These are phyloP conservation scores for Phytophthora sojae DNA, from an alignment of 352 stramenopile genomes.

Conservation along the genomic window DNA sequence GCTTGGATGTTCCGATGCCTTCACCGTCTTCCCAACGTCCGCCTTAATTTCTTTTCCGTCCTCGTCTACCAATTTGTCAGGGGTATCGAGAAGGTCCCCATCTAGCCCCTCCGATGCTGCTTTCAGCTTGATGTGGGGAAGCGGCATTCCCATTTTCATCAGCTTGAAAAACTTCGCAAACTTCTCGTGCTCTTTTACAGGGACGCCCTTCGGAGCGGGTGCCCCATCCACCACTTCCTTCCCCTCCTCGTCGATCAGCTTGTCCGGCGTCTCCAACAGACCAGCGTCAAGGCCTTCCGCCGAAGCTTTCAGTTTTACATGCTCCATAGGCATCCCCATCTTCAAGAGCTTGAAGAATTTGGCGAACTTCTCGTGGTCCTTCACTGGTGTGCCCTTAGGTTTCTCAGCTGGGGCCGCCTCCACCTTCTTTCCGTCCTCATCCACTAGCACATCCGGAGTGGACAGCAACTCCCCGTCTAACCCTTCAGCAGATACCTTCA, in stretches of 20 bases:
- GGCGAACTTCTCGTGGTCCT: slow-evolving; percentile 92
- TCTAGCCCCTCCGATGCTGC: slow-evolving; percentile 71
- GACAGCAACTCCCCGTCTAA: slow-evolving; percentile 58
- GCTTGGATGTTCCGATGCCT: slow-evolving; percentile 82
- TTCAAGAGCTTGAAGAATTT: slow-evolving; percentile 96
- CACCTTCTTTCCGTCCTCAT: slow-evolving; percentile 58
- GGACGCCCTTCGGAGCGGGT: slow-evolving; percentile 34
- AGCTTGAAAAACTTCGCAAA: slow-evolving; percentile 96
- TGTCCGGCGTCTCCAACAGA: slow-evolving; percentile 67
- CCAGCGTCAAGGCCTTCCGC: slow-evolving; percentile 65
- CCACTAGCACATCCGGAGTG: slow-evolving; percentile 61
- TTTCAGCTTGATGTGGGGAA: slow-evolving; percentile 92
- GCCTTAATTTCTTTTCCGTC: slow-evolving; percentile 57
- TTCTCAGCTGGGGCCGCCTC: slow-evolving; percentile 11
- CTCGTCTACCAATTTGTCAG: slow-evolving; percentile 64
- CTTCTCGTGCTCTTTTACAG: slow-evolving; percentile 68
- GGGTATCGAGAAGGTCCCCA: slow-evolving; percentile 64
- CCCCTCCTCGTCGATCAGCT: slow-evolving; percentile 60
- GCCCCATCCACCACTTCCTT: slow-evolving; percentile 47
- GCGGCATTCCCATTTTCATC: slow-evolving; percentile 85
- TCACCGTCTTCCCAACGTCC: slow-evolving; percentile 44
- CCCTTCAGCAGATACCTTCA: slow-evolving; percentile 72
- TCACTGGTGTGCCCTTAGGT: slow-evolving; percentile 53
- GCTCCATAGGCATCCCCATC: slow-evolving; percentile 86
- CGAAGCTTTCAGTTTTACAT: slow-evolving; percentile 88